Evolutionary conservation across 2,329 filamentous ascomycete species (phyloP).

Genomic region (Sporothrix pallida): DNA sequence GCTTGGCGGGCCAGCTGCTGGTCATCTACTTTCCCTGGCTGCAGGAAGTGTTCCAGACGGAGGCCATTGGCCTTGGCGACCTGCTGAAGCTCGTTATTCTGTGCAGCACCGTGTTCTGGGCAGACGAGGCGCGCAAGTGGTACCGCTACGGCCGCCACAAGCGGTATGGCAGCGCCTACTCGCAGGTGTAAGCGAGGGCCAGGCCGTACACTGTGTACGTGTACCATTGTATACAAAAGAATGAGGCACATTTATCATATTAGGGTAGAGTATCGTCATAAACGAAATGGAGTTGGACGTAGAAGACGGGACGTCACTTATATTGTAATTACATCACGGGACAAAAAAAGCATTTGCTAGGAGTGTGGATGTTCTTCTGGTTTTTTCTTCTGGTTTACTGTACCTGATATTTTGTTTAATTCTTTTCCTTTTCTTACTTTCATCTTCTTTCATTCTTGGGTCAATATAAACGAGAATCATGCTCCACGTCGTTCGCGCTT

Average conservation of each 20-base stretch:
- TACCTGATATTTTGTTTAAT: not conserved
- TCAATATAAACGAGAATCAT: not conserved
- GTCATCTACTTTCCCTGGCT: constrained; percentile 96
- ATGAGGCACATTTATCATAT: too few relatives aligned
- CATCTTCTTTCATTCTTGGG: not conserved
- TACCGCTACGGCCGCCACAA: constrained; percentile 62
- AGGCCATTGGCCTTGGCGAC: constrained; percentile 77
- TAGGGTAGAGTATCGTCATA: not conserved
- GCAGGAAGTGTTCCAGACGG: constrained; percentile 95
- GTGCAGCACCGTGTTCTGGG: constrained; percentile 93
- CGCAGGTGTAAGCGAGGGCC: constrained; percentile 12
- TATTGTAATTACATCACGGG: constrained; percentile 19
- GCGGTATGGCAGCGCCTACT: constrained; percentile 63
- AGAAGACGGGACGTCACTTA: constrained; percentile 3
- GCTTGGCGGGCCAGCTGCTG: constrained; percentile 80
- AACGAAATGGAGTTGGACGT: not conserved
- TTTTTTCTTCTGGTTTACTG: not conserved
- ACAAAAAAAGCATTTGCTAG: constrained; percentile 26
- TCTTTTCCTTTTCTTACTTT: not conserved
- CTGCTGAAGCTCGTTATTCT: constrained; percentile 73
- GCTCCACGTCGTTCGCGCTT: not conserved
- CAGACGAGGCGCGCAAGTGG: constrained; percentile 88
- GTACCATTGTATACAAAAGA: too few relatives aligned
- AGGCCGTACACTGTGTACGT: too few relatives aligned
- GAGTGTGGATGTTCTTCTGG: constrained; percentile 14